Percentiles rank a stretch among this genome's conserved stretches.
phyloP scores from a whole-genome alignment of 768 basidiomycete species.

The Hydnum rufescens region DNA sequence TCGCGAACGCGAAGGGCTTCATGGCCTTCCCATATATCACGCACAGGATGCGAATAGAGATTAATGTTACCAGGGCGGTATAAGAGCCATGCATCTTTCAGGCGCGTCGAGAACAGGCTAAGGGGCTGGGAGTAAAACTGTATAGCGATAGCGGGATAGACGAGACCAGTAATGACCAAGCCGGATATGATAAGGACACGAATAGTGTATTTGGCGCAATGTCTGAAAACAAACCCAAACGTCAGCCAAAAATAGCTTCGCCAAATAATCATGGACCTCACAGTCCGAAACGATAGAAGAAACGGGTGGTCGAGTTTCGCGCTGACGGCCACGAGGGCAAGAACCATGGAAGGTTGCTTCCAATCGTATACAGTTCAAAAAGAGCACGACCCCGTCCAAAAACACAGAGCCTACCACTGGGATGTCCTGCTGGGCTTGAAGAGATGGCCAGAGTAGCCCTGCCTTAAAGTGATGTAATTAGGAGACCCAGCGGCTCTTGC shows the following conservation, averaged over 20 bases:
- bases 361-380: no score
- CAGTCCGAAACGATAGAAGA: conserved; percentile 1
- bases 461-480: no score
- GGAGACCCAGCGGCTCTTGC: no score
- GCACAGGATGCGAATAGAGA: conserved; percentile 28
- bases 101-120: conserved; percentile 32
- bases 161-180: conserved; percentile 72
- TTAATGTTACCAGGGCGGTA: conserved; percentile 33
- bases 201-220: conserved; percentile 80
- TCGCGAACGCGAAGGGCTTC: conserved; percentile 41
- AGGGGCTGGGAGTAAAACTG: conserved; percentile 56
- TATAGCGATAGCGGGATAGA: conserved; percentile 75
- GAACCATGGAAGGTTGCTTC: no score
- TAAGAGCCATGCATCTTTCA: conserved; percentile 23
- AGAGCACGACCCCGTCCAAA: no score
- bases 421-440: no score
- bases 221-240: conserved; percentile 24
- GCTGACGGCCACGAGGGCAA: no score
- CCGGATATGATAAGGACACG: conserved; percentile 74
- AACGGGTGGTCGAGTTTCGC: background rate
- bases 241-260: background rate
- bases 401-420: no score
- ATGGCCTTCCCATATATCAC: conserved; percentile 51
- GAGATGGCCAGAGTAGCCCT: no score
- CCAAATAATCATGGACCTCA: background rate